Conservation (phyloP, 345 rosid species). For the Arabidopsis arenosa region DNA sequence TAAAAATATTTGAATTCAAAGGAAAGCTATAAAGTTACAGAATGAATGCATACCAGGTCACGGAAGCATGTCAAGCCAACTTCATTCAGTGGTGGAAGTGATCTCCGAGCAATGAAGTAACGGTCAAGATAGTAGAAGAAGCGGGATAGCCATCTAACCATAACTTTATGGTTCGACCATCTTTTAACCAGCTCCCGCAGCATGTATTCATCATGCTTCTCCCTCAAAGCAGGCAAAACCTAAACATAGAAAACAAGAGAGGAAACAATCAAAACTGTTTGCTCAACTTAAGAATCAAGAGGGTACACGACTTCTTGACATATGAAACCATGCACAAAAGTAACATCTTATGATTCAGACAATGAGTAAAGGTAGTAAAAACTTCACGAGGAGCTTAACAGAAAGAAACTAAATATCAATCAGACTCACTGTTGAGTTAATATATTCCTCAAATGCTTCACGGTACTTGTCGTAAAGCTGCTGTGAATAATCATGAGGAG, state of each 20-base stretch:
- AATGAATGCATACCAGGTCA: constrained; percentile 57
- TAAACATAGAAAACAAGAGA: constrained; percentile 36
- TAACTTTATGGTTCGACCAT: constrained; percentile 86
- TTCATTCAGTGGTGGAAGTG: constrained; percentile 77
- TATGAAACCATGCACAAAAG: neutral
- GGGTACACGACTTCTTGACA: neutral
- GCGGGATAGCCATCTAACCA: constrained; percentile 88
- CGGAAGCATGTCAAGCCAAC: constrained; percentile 87
- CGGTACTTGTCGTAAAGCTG: constrained; percentile 84
- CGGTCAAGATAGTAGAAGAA: constrained; percentile 92
- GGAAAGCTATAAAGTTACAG: neutral
- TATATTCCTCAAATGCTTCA: constrained; percentile 73
- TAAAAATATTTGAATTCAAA: neutral
- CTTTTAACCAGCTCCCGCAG: constrained; percentile 81
- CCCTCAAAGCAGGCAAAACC: constrained; percentile 73
- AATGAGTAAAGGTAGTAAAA: neutral
- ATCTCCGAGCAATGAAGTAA: constrained; percentile 75
- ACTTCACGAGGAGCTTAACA: neutral
- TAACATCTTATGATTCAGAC: neutral
- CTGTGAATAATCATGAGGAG: constrained; percentile 82
- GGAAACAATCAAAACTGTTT: neutral
- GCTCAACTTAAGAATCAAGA: constrained; percentile 2
- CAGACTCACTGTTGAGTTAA: constrained; percentile 62
- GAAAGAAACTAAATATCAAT: neutral
- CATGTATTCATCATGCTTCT: constrained; percentile 88